Evolutionary conservation across 768 basidiomycete genomes (phyloP).

Genomic region (Boletus sensibilis): DNA sequence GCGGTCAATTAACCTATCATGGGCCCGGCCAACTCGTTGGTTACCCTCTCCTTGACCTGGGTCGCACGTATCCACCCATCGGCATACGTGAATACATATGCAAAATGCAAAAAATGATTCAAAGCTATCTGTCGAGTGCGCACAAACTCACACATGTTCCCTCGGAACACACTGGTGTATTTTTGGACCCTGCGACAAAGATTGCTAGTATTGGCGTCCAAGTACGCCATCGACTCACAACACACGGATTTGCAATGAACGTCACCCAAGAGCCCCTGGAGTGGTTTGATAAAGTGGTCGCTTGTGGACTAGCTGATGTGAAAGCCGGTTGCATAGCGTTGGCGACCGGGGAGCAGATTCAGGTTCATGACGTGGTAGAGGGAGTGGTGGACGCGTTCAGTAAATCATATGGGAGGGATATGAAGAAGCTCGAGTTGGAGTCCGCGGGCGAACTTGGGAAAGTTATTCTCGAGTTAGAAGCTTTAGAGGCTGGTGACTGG

Average conservation of each 20-base stretch:
- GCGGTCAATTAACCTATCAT: constrained; percentile 95
- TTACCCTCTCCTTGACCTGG: constrained; percentile 89
- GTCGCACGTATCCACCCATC: constrained; percentile 68
- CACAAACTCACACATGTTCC: constrained; percentile 58
- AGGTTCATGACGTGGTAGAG: constrained; percentile 51
- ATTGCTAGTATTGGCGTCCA: constrained; percentile 96
- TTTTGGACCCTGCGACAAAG: constrained; percentile 77
- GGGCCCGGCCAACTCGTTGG: constrained; percentile 97
- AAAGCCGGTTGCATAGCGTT: constrained; percentile 66
- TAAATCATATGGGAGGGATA: constrained; percentile 46
- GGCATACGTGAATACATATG: constrained; percentile 83
- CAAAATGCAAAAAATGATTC: constrained; percentile 70
- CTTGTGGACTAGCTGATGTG: constrained; percentile 87
- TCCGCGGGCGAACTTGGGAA: constrained; percentile 47
- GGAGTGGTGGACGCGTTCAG: constrained; percentile 51
- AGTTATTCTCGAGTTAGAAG: constrained; percentile 49
- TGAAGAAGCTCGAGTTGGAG: constrained; percentile 43
- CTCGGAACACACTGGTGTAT: constrained; percentile 89
- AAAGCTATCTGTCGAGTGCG: constrained; percentile 55
- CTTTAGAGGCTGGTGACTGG: constrained; percentile 44
- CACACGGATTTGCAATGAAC: constrained; percentile 94
- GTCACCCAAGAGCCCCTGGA: constrained; percentile 72
- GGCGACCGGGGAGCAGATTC: constrained; percentile 39
- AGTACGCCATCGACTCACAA: constrained; percentile 89
- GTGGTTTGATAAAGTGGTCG: constrained; percentile 89